A percentile compares a stretch with the other conserved stretches of the same genome.
Conservation (phyloP, 2,329 filamentous ascomycete species). For the Aspergillus jensenii region DNA sequence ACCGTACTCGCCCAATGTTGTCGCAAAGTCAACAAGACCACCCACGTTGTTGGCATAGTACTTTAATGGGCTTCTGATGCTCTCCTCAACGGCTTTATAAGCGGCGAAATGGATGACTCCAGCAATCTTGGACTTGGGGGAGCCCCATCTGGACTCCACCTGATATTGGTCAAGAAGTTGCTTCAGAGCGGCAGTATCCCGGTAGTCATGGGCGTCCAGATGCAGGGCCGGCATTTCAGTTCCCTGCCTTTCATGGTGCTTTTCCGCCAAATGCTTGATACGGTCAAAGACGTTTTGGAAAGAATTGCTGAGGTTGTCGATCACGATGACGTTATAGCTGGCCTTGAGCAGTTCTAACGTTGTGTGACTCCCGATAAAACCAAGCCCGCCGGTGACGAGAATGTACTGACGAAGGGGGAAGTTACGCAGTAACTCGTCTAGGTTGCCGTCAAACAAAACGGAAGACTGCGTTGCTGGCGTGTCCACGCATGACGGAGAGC, state of each 20-base stretch:
- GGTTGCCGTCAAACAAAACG: constrained; percentile 46
- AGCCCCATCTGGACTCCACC: constrained; percentile 31
- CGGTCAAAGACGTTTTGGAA: constrained; percentile 37
- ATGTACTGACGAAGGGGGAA: constrained; percentile 43
- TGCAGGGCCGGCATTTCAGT: constrained; percentile 46
- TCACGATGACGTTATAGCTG: constrained; percentile 42
- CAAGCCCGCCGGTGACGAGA: constrained; percentile 43
- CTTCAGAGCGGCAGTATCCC: constrained; percentile 43
- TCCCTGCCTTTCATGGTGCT: constrained; percentile 39
- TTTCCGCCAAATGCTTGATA: constrained; percentile 33
- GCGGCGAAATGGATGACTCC: constrained; percentile 71
- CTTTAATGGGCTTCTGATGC: constrained; percentile 58
- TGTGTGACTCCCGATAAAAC: constrained; percentile 46
- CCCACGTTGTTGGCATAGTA: constrained; percentile 70
- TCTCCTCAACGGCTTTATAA: constrained; percentile 66
- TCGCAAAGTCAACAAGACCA: constrained; percentile 61
- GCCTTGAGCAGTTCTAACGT: constrained; percentile 43
- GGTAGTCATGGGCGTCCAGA: constrained; percentile 51
- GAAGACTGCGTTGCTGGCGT: constrained; percentile 49
- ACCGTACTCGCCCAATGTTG: constrained; percentile 56
- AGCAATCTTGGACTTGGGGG: constrained; percentile 51
- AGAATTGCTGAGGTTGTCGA: constrained; percentile 44
- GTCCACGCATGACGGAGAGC: constrained; percentile 29
- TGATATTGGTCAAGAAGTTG: constrained; percentile 46
- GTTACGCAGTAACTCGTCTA: constrained; percentile 43